These are phyloP conservation scores for Peniophora sp. DNA, from an alignment of 1,284 basidiomycete species.

Conservation along the genomic window DNA sequence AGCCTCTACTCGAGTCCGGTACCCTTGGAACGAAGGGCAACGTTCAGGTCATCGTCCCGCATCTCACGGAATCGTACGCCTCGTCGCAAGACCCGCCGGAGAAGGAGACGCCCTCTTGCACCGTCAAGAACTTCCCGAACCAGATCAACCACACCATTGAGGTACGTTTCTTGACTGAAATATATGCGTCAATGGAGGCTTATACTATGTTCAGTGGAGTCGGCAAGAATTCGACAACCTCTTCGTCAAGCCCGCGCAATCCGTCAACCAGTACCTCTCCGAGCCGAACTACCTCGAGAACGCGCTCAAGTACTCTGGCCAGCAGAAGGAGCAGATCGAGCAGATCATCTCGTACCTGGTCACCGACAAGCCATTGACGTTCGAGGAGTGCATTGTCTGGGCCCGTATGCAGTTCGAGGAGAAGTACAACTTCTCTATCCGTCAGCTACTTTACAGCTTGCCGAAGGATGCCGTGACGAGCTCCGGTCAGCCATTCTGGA, in stretches of 20 bases:
- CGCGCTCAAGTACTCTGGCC: conserved; percentile 84
- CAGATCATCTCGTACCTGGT: conserved; percentile 91
- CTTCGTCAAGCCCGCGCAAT: conserved; percentile 91
- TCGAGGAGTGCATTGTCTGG: conserved; percentile 98
- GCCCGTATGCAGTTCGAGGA: conserved; percentile 94
- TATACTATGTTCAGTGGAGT: conserved; percentile 63
- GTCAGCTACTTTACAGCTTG: conserved; percentile 88
- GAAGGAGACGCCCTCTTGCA: conserved; percentile 96
- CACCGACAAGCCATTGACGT: conserved; percentile 87
- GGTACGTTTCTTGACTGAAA: conserved; percentile 40
- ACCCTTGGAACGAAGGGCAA: conserved; percentile 99
- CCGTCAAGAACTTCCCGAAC: conserved; percentile 99
- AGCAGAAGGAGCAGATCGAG: conserved; percentile 85
- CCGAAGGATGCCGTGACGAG: conserved; percentile 90
- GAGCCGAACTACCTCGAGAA: conserved; percentile 95
- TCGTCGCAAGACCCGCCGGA: conserved; percentile 99
- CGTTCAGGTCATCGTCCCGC: conserved; percentile 92
- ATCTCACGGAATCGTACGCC: conserved; percentile 95
- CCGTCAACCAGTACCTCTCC: conserved; percentile 94
- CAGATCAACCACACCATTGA: conserved; percentile 99
- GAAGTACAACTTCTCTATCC: conserved; percentile 92
- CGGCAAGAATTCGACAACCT: conserved; percentile 89
- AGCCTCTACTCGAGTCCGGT: conserved; percentile 95
- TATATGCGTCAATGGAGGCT: conserved; percentile 7
- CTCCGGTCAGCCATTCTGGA: conserved; percentile 94